A percentile compares a stretch with the other conserved stretches of the same genome.
phyloP scores from a whole-genome alignment of 805 yeast genomes.

The Wickerhamiella azyma region DNA sequence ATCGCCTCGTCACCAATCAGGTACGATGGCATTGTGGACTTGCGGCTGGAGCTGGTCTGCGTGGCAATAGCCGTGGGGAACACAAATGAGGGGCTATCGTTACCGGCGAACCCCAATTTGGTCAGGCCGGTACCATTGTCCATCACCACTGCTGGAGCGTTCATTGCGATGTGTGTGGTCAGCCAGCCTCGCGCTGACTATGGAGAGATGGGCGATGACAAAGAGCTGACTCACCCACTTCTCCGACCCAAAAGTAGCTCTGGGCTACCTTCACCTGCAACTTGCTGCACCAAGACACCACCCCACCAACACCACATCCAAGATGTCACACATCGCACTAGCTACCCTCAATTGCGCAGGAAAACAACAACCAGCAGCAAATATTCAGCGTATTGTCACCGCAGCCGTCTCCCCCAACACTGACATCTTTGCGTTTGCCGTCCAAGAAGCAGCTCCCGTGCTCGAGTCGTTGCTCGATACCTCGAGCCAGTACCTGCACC shows the following conservation, averaged over 20 bases:
- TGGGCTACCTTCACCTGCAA: too few species aligned
- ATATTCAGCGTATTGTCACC: conserved; percentile 4
- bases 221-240: too few species aligned
- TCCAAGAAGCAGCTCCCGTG: conserved; percentile 28
- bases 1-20: conserved; percentile 94
- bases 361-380: conserved; percentile 10
- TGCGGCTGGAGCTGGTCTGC: conserved; percentile 22
- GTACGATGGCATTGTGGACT: conserved; percentile 49
- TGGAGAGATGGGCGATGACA: too few species aligned
- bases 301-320: too few species aligned
- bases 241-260: too few species aligned
- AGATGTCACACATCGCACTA: conserved; percentile 6
- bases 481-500: conserved; percentile 16
- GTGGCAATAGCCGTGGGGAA: conserved; percentile 96
- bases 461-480: conserved; percentile 22
- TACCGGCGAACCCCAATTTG: conserved; percentile 96
- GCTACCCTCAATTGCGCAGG: conserved; percentile 16
- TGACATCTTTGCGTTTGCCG: conserved; percentile 23
- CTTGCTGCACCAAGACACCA: too few species aligned
- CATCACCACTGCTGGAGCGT: conserved; percentile 23
- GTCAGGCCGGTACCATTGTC: conserved; percentile 94
- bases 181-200: too few species aligned
- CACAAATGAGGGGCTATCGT: conserved; percentile 93
- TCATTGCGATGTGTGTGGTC: conserved; percentile 9
- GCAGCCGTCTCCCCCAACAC: not conserved